These are phyloP conservation scores for Podila epicladia DNA, from an alignment of 192 early-diverging fungal genomes.

Conservation along the genomic window DNA sequence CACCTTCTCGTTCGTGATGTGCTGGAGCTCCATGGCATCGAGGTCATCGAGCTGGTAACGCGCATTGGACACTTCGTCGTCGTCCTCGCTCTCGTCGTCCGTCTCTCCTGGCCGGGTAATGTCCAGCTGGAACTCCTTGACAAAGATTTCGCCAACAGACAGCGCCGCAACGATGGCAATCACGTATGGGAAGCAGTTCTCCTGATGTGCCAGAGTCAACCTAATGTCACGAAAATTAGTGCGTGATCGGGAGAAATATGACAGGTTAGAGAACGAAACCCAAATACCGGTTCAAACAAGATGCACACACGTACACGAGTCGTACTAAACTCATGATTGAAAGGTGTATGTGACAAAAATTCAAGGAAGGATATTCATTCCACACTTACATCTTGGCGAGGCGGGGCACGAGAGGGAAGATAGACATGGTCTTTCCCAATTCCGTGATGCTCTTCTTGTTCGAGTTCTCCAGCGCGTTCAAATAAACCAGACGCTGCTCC, in stretches of 20 bases:
- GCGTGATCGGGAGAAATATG: too few relatives aligned
- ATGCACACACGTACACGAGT: too few relatives aligned
- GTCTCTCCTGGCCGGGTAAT: constrained; percentile 64
- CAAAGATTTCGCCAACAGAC: constrained; percentile 94
- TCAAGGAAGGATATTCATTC: constrained; percentile 3
- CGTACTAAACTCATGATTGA: too few relatives aligned
- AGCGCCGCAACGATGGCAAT: constrained; percentile 93
- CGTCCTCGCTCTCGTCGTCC: constrained; percentile 61
- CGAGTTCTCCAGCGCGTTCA: constrained; percentile 76
- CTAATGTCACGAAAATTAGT: constrained; percentile 39
- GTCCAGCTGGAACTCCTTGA: constrained; percentile 76
- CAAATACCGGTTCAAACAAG: too few relatives aligned
- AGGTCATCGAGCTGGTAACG: constrained; percentile 31
- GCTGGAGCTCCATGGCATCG: constrained; percentile 61
- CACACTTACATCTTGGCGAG: constrained; percentile 83
- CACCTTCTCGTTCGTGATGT: constrained; percentile 67
- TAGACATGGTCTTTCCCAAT: constrained; percentile 87
- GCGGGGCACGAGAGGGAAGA: constrained; percentile 92
- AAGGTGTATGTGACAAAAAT: too few relatives aligned
- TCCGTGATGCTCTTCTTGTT: constrained; percentile 77
- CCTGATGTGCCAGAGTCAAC: constrained; percentile 90
- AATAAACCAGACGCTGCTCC: constrained; percentile 80
- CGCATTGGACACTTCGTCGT: constrained; percentile 52
- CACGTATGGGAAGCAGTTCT: constrained; percentile 84
- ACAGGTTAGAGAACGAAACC: too few relatives aligned